A percentile compares a stretch with the other conserved stretches of the same genome.
Evolutionary conservation across 2,329 filamentous ascomycete genomes (phyloP).

Genomic region (Calonectria naviculata): DNA sequence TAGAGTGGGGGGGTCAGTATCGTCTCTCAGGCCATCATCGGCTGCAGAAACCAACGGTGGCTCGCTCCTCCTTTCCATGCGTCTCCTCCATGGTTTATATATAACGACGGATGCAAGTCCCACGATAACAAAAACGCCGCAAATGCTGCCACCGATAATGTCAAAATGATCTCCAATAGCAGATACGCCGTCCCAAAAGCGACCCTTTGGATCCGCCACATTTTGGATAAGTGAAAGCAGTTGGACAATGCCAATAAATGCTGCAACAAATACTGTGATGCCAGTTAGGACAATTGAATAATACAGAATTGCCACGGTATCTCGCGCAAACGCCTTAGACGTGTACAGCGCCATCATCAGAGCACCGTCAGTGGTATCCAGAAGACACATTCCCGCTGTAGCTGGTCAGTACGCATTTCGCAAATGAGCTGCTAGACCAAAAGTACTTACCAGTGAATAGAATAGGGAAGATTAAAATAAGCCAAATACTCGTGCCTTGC

Average conservation of each 20-base stretch:
- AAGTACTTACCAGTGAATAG: conserved; percentile 80
- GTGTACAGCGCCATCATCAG: conserved; percentile 97
- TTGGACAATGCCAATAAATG: conserved; percentile 89
- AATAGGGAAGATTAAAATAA: conserved; percentile 91
- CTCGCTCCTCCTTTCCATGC: conserved; percentile 47
- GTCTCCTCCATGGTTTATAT: conserved; percentile 82
- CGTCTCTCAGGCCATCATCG: conserved; percentile 25
- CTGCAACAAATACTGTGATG: conserved; percentile 85
- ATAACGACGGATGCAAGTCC: conserved; percentile 78
- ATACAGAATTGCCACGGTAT: conserved; percentile 91
- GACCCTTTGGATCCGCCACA: conserved; percentile 76
- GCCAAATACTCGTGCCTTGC: conserved; percentile 89
- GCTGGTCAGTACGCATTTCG: background rate
- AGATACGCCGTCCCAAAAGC: conserved; percentile 92
- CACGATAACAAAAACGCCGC: conserved; percentile 83
- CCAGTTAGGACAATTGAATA: conserved; percentile 90
- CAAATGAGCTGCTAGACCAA: rapidly evolving
- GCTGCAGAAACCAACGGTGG: conserved; percentile 20
- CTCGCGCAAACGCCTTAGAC: conserved; percentile 79
- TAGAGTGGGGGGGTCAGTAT: conserved; percentile 9
- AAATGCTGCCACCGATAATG: conserved; percentile 87
- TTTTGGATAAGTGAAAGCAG: conserved; percentile 82
- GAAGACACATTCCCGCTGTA: conserved; percentile 88
- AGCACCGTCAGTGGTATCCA: conserved; percentile 93
- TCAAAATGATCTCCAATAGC: conserved; percentile 84